phyloP scores from a whole-genome alignment of 768 basidiomycete genomes.

The Gautieria morchelliformis region DNA sequence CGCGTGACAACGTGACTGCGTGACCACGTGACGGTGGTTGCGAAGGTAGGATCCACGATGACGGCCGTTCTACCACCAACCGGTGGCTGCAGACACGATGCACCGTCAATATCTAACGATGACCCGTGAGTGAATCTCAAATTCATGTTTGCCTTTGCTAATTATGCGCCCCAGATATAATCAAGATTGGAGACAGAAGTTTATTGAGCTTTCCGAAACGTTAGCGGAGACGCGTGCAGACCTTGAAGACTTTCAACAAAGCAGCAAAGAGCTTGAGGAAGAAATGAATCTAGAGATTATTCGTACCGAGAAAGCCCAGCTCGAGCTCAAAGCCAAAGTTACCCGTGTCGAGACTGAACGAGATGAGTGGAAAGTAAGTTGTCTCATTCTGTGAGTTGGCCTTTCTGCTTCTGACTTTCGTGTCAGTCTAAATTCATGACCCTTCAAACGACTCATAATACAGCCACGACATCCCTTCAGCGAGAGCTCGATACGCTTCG shows the following conservation, averaged over 20 bases:
- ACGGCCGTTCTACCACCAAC: conserved; percentile 6
- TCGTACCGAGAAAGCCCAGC: conserved; percentile 75
- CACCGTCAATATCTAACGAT: background rate
- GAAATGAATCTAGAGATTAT: conserved; percentile 89
- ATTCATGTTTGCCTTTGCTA: background rate
- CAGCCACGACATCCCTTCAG: conserved; percentile 83
- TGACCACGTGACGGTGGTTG: background rate
- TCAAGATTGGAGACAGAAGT: conserved; percentile 19
- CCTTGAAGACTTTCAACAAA: conserved; percentile 78
- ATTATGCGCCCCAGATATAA: background rate
- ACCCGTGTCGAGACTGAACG: conserved; percentile 62
- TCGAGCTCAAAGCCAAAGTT: conserved; percentile 67
- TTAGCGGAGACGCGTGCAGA: conserved; percentile 75
- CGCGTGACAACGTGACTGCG: background rate
- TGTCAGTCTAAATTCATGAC: conserved; percentile 72
- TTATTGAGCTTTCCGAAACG: conserved; percentile 52
- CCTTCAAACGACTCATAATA: conserved; percentile 84
- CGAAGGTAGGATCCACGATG: background rate
- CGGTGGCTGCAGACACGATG: background rate
- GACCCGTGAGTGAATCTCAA: background rate
- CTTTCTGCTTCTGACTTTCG: conserved; percentile 6
- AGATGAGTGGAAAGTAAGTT: conserved; percentile 87
- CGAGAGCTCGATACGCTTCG: conserved; percentile 80
- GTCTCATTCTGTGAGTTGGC: conserved; percentile 4
- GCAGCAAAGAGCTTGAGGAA: conserved; percentile 86